Evolutionary conservation across 805 yeast genomes (phyloP), one percentile per base, ranked within the genome.

Genomic region (Clavispora vitiphila): DNA sequence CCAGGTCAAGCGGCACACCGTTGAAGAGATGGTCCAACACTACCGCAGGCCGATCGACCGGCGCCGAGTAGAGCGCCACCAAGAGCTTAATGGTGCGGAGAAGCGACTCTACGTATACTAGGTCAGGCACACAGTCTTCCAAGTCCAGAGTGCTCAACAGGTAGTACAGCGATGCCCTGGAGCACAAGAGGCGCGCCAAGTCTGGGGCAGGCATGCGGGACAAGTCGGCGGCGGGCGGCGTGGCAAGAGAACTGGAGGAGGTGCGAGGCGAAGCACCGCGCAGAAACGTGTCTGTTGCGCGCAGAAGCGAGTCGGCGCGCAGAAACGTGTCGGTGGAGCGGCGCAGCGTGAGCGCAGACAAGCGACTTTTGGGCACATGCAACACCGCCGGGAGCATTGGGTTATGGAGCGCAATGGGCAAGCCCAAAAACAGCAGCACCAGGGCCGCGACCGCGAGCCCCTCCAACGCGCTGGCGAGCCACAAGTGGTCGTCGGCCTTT

Each of bases 381-480:
- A 74, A 41, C 25, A 63, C 53, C 22, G 62, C 47, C 29, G 57
- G 41, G 41, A 71, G 37, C 44, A 67, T 51, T 36, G 69, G 62
- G 40, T 56, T 62, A 5, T 77, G 77, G 30, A 71, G 78, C 43
- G 72, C 74, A n/a, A n/a, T n/a, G 0, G 81, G 74, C 2, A 71
- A 64, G 21, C 74, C 79, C 12, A 83, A 58, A 51, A 70, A 80
- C 10, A 82, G 71, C 37, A 86, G 65, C 40, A 89, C 60, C 5
- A 83, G 59, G 31, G 83, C 59, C 44, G 86, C 77, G 1, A 86
- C 78, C 0, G 83, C 84, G 9, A 89, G 65, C 0, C 90, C 87
- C 51, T 89, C 96, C n/a, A 91, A 58, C 0, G 96, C 80, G 22
- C 91, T 82, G 0, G 83, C 98, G 11, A 87, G 70, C 98, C 98